A percentile compares a stretch with the other conserved stretches of the same genome.
These are phyloP conservation scores for Paracorniculantispora psalliotae DNA, from an alignment of 2,329 filamentous ascomycete species.

Conservation along the genomic window DNA sequence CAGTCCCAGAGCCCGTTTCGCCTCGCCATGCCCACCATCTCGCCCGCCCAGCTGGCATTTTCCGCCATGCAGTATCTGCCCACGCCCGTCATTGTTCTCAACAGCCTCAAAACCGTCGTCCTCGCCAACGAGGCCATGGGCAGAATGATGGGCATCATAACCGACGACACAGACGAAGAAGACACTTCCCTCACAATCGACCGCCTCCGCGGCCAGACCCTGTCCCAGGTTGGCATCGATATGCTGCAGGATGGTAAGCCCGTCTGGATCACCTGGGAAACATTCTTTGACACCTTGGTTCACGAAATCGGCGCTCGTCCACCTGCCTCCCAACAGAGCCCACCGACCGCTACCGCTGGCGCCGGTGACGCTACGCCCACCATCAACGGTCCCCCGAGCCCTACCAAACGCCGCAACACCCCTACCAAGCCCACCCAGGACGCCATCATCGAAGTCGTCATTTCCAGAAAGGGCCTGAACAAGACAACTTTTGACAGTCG, in stretches of 20 bases:
- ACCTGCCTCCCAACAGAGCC: conserved; percentile 20
- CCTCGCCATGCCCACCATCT: conserved; percentile 42
- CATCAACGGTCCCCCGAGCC: conserved; percentile 19
- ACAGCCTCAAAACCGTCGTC: conserved; percentile 62
- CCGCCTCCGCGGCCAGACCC: conserved; percentile 56
- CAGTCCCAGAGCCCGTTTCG: conserved; percentile 34
- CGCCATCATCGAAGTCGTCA: conserved; percentile 62
- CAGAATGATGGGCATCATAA: conserved; percentile 57
- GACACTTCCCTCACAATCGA: conserved; percentile 48
- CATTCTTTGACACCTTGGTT: conserved; percentile 51
- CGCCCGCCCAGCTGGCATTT: conserved; percentile 54
- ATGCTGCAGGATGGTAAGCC: conserved; percentile 63
- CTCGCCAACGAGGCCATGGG: conserved; percentile 74
- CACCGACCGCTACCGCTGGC: conserved; percentile 14
- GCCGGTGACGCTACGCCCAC: conserved; percentile 36
- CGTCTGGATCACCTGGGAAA: conserved; percentile 55
- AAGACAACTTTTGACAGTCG: conserved; percentile 33
- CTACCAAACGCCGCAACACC: conserved; percentile 28
- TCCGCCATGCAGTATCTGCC: conserved; percentile 70
- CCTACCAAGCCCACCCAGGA: conserved; percentile 43
- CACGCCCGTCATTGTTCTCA: conserved; percentile 65
- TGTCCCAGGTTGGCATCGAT: conserved; percentile 68
- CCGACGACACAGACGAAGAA: conserved; percentile 35
- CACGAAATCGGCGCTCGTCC: conserved; percentile 35
- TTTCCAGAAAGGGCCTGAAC: conserved; percentile 46